Base-by-base conservation (phyloP, 345 rosid genomes). In the Erysimum cheiranthoides region DNA sequence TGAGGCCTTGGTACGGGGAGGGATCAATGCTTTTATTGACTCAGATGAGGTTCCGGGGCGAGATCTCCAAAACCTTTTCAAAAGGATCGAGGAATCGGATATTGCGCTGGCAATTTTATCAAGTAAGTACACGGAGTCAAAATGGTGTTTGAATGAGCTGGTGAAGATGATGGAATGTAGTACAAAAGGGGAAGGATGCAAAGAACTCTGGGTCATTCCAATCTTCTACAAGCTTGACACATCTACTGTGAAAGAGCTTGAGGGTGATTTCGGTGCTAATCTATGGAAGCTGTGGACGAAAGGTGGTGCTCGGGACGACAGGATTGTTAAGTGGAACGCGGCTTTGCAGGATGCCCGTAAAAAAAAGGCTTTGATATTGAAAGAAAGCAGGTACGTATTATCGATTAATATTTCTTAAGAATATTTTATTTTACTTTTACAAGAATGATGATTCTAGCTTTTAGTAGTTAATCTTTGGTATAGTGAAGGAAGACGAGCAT, bases 101-200 rank as follows among this genome's bases (percentile, higher is more conserved):
- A 56, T 73, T 4, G 78, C 78, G 0, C 11, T 73, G 5, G 78
- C 27, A 9, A 1, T 73, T 6, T 21, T 73, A 45, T 71, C 82
- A 28, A 56, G 68, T 39, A 42, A 28, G 65, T 38, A 64, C 54
- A 39, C 38, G 35, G 5, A 62, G 51, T 71, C 70, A 66, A 39
- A 5, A 6, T 28, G 50, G 70, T 43, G 78, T 32, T 18, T 73
- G 59, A 0, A 56, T 0, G 78, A 65, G 65, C 71, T 73, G 0
- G 71, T 73, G 1, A 65, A 21, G 59, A 64, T 65, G 0, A 64
- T 4, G 54, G 77, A 73, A 42, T 63, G 77, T 10, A 72, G 68
- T 2, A 32, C 0, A 2, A 43, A 56, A 56, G 39, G 9, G 0
- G 47, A 59, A 9, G 57, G 53, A 47, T 42, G 42, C 40, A n/a